Conservation (phyloP, 352 stramenopile species). For the Phytophthora cajani region DNA sequence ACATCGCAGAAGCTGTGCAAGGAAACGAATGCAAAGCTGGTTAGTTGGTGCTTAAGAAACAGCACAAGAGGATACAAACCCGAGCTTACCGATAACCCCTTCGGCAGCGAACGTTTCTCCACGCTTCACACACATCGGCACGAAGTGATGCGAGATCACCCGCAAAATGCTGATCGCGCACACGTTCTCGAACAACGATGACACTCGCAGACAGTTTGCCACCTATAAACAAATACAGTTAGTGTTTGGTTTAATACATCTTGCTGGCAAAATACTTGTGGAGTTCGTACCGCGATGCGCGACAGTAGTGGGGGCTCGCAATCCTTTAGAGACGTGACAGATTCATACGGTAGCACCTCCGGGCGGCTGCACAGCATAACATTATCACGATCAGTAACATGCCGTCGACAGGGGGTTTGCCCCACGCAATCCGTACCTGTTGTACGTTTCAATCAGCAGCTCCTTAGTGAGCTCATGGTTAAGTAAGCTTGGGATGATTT, state of each 20-base stretch:
- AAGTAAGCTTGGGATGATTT: conserved; percentile 69
- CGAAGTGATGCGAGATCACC: conserved; percentile 81
- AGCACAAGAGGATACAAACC: not conserved
- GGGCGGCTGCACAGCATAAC: conserved; percentile 34
- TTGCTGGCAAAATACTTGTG: not conserved
- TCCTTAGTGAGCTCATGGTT: conserved; percentile 72
- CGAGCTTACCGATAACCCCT: conserved; percentile 58
- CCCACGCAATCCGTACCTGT: conserved; percentile 39
- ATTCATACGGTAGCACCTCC: conserved; percentile 67
- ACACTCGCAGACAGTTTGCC: conserved; percentile 80
- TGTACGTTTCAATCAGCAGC: conserved; percentile 75
- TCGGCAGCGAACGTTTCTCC: conserved; percentile 75
- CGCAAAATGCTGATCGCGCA: conserved; percentile 82
- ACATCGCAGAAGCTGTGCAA: conserved; percentile 73
- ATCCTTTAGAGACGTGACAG: conserved; percentile 43
- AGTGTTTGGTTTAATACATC: not conserved
- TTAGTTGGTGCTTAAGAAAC: too few relatives aligned
- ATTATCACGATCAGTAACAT: not conserved
- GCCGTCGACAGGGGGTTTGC: not conserved
- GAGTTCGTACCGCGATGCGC: conserved; percentile 63
- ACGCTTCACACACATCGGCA: conserved; percentile 52
- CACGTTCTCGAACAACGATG: conserved; percentile 82
- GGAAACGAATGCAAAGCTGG: too few relatives aligned
- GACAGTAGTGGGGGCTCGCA: conserved; percentile 67
- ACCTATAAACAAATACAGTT: conserved; percentile 45